A percentile compares a stretch with the other conserved stretches of the same genome.
Evolutionary conservation across 495 filamentous ascomycete species (phyloP).

Genomic region (Saxispiralis lemnorum): DNA sequence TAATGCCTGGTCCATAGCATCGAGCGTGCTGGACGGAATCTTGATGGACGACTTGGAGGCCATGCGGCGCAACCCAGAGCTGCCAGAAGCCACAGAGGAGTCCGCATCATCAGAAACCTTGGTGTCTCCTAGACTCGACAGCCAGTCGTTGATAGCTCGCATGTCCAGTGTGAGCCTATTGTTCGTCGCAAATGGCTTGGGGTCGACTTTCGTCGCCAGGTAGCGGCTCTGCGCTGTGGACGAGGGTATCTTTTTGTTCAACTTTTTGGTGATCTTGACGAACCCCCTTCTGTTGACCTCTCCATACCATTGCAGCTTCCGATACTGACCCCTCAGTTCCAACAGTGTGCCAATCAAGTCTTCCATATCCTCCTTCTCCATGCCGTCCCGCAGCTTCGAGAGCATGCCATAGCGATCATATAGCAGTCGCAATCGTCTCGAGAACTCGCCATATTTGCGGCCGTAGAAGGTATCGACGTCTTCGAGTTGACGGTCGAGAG

Average conservation of each 20-base stretch:
- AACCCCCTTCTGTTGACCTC: conserved; percentile 92
- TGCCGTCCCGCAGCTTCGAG: conserved; percentile 29
- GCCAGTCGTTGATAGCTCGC: conserved; percentile 74
- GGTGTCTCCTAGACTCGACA: conserved; percentile 58
- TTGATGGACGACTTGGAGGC: conserved; percentile 54
- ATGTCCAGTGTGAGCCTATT: conserved; percentile 43
- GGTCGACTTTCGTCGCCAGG: conserved; percentile 71
- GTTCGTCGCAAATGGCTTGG: conserved; percentile 68
- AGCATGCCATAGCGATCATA: conserved; percentile 63
- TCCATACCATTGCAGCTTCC: conserved; percentile 92
- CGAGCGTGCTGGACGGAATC: conserved; percentile 44
- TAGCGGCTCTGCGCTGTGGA: conserved; percentile 62
- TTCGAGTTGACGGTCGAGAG: conserved; percentile 88
- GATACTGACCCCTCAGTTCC: conserved; percentile 66
- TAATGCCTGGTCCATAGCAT: conserved; percentile 60
- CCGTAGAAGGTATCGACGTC: conserved; percentile 91
- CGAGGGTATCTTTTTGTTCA: conserved; percentile 73
- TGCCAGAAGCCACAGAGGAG: conserved; percentile 45
- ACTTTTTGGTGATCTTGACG: conserved; percentile 93
- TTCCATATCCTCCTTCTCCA: conserved; percentile 62
- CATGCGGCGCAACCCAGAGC: conserved; percentile 44
- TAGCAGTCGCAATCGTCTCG: conserved; percentile 65
- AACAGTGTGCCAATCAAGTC: conserved; percentile 78
- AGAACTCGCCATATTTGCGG: conserved; percentile 70
- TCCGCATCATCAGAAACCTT: conserved; percentile 48